Base-by-base conservation (phyloP, 2,329 filamentous ascomycete species). In the Hypoxylon sp. region DNA sequence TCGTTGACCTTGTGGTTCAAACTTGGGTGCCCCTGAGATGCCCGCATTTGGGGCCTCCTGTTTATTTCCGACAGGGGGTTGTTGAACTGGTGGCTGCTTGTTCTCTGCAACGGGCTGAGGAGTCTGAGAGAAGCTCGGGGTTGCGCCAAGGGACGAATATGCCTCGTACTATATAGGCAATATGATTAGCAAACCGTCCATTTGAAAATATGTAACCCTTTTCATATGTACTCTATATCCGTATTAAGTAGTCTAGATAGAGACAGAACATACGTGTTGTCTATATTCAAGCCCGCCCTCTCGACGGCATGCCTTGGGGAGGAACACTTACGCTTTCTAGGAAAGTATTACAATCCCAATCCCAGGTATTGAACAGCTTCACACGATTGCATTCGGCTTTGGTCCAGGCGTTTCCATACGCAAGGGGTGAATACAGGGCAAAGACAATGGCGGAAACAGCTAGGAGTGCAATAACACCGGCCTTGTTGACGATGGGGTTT, bases 311-410 rank as follows among this genome's bases (percentile, higher is more conserved):
- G 48, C 74, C 68, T 67, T 77, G 75, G 58, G 75, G 56, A 74
- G 80, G 77, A 63, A 79, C 69, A 91, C 93, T 92, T 90, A 98
- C 94, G 78, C 89, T 90, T 72, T 90, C 90, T 74, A 91, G 85
- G 84, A 99, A 99, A 66, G 88, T 94, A 80, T 97, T 97, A 87
- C 96, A 99, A 80, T 99, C 96, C 87, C 95, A 99, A 79, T 99
- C 96, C 96, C 96, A 99, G 1, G 89, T 91, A 64, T 87, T 84
- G 77, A 98, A 90, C 11, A 99, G 84, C 85, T 98, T 98, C 68
- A 96, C 91, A 62, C 89, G 89, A 73, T 89, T 90, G 86, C 96
- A 99, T 76, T 96, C 91, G 65, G 86, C 83, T 84, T 93, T 92
- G 56, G 95, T 99, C 96, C 96, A 99, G 56, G 90, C 85, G 78